Conservation (phyloP, 805 yeast species). For the Barnettozyma californica region DNA sequence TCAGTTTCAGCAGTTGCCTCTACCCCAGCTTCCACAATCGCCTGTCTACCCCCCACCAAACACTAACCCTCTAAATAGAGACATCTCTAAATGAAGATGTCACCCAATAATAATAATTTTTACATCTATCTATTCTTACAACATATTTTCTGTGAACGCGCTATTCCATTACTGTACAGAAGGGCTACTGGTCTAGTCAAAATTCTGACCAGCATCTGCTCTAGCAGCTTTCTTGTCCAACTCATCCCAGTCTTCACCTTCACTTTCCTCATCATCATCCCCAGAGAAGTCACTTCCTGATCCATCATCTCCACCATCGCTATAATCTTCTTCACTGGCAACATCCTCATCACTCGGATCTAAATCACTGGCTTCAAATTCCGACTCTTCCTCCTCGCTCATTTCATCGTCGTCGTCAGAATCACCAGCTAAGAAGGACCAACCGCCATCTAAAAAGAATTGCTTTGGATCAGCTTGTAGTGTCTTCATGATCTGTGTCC, state of each 20-base stretch:
- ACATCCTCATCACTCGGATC: constrained; percentile 39
- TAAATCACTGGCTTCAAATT: constrained; percentile 39
- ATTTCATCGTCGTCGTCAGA: constrained; percentile 73
- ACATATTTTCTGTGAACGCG: not conserved
- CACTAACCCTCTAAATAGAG: not conserved
- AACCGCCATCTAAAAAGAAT: constrained; percentile 92
- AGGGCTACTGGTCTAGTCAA: not conserved
- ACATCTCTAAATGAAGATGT: not conserved
- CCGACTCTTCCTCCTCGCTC: constrained; percentile 46
- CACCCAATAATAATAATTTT: not conserved
- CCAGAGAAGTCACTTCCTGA: constrained; percentile 30
- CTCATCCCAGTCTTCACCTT: constrained; percentile 33
- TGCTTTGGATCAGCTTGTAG: constrained; percentile 88
- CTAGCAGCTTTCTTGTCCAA: constrained; percentile 24
- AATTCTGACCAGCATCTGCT: constrained; percentile 28
- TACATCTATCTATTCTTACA: not conserved
- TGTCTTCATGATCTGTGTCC: constrained; percentile 95
- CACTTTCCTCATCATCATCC: constrained; percentile 34
- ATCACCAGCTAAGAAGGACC: constrained; percentile 88
- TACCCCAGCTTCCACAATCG: not conserved
- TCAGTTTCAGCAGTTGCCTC: not conserved
- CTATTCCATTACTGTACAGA: not conserved
- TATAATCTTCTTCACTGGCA: constrained; percentile 31
- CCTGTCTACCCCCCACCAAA: not conserved
- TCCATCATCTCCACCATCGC: constrained; percentile 29